These are phyloP conservation scores for Houttuynia cordata DNA, from an alignment of 164 flowering plant genomes.

Conservation along the genomic window DNA sequence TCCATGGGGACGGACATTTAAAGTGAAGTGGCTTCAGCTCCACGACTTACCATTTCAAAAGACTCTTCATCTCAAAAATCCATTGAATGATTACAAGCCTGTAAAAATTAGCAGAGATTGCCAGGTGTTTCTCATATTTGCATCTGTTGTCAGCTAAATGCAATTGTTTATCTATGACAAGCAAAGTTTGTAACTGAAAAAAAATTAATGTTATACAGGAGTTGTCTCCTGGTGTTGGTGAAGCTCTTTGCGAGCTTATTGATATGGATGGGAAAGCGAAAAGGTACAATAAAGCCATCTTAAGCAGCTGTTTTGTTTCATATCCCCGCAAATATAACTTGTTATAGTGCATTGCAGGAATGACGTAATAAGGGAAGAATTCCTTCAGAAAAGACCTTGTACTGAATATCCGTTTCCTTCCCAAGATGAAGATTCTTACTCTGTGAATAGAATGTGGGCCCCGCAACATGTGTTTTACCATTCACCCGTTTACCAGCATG, in stretches of 20 bases:
- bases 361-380: constrained; percentile 20
- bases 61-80: constrained; percentile 88
- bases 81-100: constrained; percentile 82
- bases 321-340: background rate
- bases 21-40: constrained; percentile 72
- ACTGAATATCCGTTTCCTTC: constrained; percentile 25
- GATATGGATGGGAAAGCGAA: constrained; percentile 38
- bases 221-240: constrained; percentile 66
- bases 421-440: constrained; percentile 29
- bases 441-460: constrained; percentile 32
- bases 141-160: background rate
- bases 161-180: background rate
- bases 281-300: constrained; percentile 26
- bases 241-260: constrained; percentile 79
- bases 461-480: constrained; percentile 28
- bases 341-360: constrained; percentile 13
- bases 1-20: constrained; percentile 88
- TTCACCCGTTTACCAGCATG: constrained; percentile 40
- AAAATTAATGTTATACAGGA: constrained; percentile 36
- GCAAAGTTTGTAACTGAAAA: background rate
- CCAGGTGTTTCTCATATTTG: constrained; percentile 40
- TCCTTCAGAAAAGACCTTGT: constrained; percentile 29
- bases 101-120: constrained; percentile 94
- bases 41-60: constrained; percentile 69
- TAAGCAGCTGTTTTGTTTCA: background rate